Evolutionary conservation across 2,329 filamentous ascomycete genomes (phyloP).

Genomic region (Cladosporium sp.): DNA sequence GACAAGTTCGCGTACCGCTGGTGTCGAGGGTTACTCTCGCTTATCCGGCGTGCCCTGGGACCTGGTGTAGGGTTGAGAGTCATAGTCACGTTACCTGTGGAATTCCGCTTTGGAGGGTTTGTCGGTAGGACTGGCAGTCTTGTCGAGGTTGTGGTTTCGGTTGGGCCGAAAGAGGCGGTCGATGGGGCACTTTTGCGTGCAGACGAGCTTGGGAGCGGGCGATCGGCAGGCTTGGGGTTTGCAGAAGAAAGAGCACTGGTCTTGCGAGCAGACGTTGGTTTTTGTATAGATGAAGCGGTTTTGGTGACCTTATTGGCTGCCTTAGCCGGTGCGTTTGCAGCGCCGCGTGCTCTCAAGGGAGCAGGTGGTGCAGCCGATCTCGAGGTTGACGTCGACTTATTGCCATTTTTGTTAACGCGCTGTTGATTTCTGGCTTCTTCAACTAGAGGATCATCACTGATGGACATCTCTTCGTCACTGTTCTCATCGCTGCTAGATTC

Average conservation of each 20-base stretch:
- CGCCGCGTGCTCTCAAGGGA: not conserved
- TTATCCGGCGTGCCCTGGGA: not conserved
- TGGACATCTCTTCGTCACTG: conserved; percentile 3
- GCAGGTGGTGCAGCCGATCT: not conserved
- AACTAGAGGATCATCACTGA: conserved; percentile 11
- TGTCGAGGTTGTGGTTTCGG: not conserved
- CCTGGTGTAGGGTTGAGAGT: not conserved
- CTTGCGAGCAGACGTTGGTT: not conserved
- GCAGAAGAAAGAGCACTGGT: not conserved
- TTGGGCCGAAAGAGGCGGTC: not conserved
- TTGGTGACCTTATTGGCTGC: not conserved
- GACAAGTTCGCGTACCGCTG: conserved; percentile 27
- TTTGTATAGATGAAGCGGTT: not conserved
- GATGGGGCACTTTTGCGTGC: conserved; percentile 24
- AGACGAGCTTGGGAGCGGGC: conserved; percentile 4
- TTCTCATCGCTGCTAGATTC: conserved; percentile 17
- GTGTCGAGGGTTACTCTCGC: conserved; percentile 24
- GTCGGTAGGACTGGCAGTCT: not conserved
- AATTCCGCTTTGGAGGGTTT: not conserved
- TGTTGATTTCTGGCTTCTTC: not conserved
- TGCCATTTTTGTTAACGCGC: too few species aligned
- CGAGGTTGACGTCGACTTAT: not conserved
- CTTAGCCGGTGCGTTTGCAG: not conserved
- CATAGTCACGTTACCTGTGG: not conserved
- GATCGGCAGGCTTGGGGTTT: not conserved